These are phyloP conservation scores for Westerdykella ornata DNA, from an alignment of 2,329 filamentous ascomycete species.

Conservation along the genomic window DNA sequence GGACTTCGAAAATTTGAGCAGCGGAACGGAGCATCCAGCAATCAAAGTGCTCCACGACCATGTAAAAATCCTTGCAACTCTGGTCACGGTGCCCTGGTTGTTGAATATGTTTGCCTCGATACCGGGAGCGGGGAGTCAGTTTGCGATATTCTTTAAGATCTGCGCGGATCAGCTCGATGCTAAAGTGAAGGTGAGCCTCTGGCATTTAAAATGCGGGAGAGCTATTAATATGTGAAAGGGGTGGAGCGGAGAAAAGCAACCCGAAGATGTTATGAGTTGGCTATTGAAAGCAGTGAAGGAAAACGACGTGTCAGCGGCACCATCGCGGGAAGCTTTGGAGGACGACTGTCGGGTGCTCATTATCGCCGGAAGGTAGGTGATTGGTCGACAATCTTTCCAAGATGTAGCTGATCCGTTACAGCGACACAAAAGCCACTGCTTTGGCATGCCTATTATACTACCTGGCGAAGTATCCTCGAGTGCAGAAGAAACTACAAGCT, in stretches of 20 bases:
- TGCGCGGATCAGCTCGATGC: slow-evolving; percentile 26
- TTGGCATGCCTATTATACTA: slow-evolving; percentile 29
- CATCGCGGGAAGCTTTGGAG: slow-evolving; percentile 21
- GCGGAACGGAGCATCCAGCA: slow-evolving; percentile 22
- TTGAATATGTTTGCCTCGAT: slow-evolving; percentile 26
- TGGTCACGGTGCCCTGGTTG: slow-evolving; percentile 35
- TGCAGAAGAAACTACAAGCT: slow-evolving; percentile 25
- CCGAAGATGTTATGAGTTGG: slow-evolving; percentile 38
- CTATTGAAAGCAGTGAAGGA: slow-evolving; percentile 37
- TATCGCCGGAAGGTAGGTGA: slow-evolving; percentile 19
- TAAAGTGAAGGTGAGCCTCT: slow-evolving; percentile 23
- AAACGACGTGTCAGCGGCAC: slow-evolving; percentile 32
- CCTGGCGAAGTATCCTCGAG: slow-evolving; percentile 27
- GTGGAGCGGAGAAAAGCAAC: slow-evolving; percentile 16
- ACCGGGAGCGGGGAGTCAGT: slow-evolving; percentile 24
- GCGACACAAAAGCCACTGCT: slow-evolving; percentile 34
- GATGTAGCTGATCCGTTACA: slow-evolving; percentile 4
- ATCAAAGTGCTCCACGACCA: slow-evolving; percentile 34
- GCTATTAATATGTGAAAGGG: slow-evolving; percentile 7
- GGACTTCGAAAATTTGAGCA: slow-evolving; percentile 20
- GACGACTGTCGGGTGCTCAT: slow-evolving; percentile 34
- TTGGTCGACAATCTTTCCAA: no score
- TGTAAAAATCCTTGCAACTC: slow-evolving; percentile 29
- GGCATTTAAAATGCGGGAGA: slow-evolving; percentile 12
- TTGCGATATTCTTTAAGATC: slow-evolving; percentile 26